phyloP scores from a whole-genome alignment of 2,329 filamentous ascomycete species.

The Pseudogymnoascus sp. region DNA sequence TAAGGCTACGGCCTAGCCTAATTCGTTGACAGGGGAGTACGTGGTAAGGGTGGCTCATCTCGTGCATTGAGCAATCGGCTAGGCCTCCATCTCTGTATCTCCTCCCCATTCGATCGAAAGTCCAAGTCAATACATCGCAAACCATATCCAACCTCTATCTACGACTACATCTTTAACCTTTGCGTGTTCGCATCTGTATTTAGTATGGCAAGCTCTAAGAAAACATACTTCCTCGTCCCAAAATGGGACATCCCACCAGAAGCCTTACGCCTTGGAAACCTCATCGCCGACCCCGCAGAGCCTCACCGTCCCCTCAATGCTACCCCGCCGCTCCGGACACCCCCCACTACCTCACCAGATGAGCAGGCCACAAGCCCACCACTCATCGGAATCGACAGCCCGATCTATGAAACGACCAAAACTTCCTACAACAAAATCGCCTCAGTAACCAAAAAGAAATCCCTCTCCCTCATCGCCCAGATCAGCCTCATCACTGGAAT shows the following conservation, averaged over 20 bases:
- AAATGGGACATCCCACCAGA: background rate
- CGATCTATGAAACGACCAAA: background rate
- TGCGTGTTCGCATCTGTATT: background rate
- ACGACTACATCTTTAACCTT: background rate
- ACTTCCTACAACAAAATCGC: background rate
- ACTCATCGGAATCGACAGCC: background rate
- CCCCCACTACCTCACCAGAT: background rate
- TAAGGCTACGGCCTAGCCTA: background rate
- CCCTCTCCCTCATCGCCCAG: background rate
- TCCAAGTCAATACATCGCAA: too few species aligned
- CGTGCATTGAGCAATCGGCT: background rate
- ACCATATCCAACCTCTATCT: background rate
- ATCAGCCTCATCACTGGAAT: background rate
- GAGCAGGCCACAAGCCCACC: background rate
- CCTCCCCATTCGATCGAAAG: background rate
- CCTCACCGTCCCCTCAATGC: background rate
- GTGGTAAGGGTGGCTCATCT: background rate
- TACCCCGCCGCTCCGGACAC: background rate
- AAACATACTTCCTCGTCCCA: background rate
- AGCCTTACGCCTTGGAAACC: background rate
- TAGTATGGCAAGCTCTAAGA: background rate
- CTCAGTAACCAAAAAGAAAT: background rate
- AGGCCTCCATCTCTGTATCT: background rate
- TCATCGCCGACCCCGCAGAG: background rate
- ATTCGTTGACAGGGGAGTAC: background rate